phyloP scores from a whole-genome alignment of 768 basidiomycete species.

The Scleroderma bovista region DNA sequence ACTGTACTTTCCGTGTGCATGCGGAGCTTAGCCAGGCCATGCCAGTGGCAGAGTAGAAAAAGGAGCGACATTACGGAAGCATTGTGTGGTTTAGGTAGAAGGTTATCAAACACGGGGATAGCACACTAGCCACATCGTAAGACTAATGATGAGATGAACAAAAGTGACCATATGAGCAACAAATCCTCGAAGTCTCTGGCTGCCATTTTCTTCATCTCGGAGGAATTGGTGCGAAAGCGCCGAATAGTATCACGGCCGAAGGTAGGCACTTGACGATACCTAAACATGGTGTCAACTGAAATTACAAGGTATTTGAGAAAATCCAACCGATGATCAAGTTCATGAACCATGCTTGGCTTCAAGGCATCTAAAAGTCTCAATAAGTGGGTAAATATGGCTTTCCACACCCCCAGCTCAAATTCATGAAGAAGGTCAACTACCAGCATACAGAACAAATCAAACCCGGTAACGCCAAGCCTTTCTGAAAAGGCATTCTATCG shows the following conservation, averaged over 20 bases:
- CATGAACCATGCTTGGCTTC: constrained; percentile 3
- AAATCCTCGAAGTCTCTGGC: constrained; percentile 28
- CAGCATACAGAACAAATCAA: too few relatives aligned
- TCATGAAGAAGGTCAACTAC: too few relatives aligned
- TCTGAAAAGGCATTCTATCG: too few relatives aligned
- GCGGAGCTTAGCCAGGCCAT: constrained; percentile 18
- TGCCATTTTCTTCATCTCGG: constrained; percentile 31
- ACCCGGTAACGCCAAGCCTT: too few relatives aligned
- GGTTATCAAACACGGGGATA: constrained; percentile 30
- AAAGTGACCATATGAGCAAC: constrained; percentile 20
- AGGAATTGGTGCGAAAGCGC: not conserved
- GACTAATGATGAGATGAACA: not conserved
- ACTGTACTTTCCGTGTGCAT: constrained; percentile 17
- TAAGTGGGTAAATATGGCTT: too few relatives aligned
- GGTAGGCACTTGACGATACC: constrained; percentile 25
- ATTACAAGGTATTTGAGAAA: not conserved
- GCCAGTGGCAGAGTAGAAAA: constrained; percentile 17
- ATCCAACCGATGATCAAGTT: constrained; percentile 19
- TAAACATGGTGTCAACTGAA: constrained; percentile 7
- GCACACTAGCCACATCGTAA: constrained; percentile 16
- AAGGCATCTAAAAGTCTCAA: too few relatives aligned
- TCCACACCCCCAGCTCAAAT: too few relatives aligned
- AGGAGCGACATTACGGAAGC: constrained; percentile 9
- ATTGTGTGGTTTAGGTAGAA: constrained; percentile 15
- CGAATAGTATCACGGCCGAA: constrained; percentile 19